phyloP scores from a whole-genome alignment of 305 asterid genomes.

The Fraxinus paxiana region DNA sequence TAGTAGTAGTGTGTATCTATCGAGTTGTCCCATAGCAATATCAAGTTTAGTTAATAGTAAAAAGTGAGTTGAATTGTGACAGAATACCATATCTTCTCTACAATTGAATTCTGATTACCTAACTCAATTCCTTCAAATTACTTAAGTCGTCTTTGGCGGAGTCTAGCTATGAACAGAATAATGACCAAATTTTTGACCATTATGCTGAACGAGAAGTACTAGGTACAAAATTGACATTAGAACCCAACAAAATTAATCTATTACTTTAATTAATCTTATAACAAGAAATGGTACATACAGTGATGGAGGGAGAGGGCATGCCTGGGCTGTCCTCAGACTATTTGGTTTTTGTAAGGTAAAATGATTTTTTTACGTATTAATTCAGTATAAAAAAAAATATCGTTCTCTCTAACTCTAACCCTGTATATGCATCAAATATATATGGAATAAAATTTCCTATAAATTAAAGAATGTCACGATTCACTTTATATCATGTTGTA shows the following conservation, averaged over 20 bases:
- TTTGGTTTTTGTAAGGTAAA: not conserved
- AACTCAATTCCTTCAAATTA: not conserved
- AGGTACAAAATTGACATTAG: not conserved
- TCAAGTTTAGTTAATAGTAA: not conserved
- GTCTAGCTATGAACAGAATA: not conserved
- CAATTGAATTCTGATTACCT: not conserved
- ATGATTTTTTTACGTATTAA: not conserved
- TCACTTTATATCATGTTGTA: not conserved
- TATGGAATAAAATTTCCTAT: not conserved
- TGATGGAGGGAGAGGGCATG: not conserved
- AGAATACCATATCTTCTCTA: not conserved
- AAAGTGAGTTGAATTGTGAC: not conserved
- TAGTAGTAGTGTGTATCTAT: not conserved
- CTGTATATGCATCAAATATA: not conserved
- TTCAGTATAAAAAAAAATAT: too few relatives aligned
- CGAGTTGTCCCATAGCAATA: not conserved
- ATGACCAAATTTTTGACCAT: not conserved
- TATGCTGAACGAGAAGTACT: not conserved
- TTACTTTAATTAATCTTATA: too few relatives aligned
- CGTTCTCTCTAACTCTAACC: not conserved
- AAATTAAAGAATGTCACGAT: not conserved
- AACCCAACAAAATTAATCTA: not conserved
- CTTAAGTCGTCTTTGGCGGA: not conserved
- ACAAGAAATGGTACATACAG: not conserved
- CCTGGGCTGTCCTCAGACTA: not conserved